Evolutionary conservation across 305 asterid genomes (phyloP), one percentile per base, ranked within the genome.

Genomic region (Andrographis paniculata): DNA sequence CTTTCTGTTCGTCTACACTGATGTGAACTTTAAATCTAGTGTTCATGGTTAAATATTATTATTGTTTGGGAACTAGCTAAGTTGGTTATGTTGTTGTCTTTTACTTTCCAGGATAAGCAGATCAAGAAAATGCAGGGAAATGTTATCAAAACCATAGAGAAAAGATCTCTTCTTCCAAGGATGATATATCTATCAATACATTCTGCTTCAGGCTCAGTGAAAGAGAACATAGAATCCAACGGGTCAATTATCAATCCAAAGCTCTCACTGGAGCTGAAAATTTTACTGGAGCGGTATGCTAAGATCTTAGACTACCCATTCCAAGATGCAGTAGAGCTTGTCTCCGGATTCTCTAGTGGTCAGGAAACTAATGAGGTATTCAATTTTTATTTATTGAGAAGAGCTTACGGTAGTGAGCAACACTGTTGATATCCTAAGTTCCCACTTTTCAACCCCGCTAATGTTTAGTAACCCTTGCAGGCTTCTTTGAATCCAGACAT

Each of bases 111-210:
- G 88, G 65, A 55, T 55, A 59, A 67, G 61, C 82, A 76, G 70
- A 73, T 82, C 61, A 71, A 84, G 68, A 66, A 70, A 51, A 60
- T 78, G 22, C 83, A 87, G 67, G 72, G 47, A 36, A 77, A 55
- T 63, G 62, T 58, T 46, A 38, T 78, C 45, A 82, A 64, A 65
- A 70, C 72, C 44, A 55, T 92, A 28, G 92, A 84, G 64, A 92
- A 84, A 83, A 79, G 97, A 58, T 84, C 95, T 61, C 88, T 92
- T 62, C 71, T 93, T 58, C 99, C 97, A 11, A 75, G 95, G 62
- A 70, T 87, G 86, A 70, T 93, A 56, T 78, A 79, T 75, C 68
- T 93, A 59, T 87, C 99, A 17, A 60, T 82, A 58, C 69, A 73
- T 39, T 77, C 89, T 66, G 95, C 95, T 58, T 76, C 97, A 42